These are phyloP conservation scores for Paramecium biaurelia DNA, from an alignment of 73 alveolate species.

Conservation along the genomic window DNA sequence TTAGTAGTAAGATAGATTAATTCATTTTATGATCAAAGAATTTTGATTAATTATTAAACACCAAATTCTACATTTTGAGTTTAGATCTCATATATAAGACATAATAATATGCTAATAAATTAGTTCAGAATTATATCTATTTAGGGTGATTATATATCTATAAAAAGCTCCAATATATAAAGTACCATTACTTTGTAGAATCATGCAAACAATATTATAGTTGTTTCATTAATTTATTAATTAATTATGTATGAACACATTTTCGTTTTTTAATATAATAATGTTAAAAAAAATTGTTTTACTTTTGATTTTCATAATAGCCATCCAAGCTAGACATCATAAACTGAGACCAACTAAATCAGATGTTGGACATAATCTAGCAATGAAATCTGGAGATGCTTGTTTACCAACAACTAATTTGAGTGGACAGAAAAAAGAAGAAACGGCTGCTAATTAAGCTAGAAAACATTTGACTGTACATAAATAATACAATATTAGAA, in stretches of 20 bases:
- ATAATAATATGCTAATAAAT: slow-evolving; percentile 24
- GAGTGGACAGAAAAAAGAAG: slow-evolving; percentile 15
- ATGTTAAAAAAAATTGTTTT: neutral
- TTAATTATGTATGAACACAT: neutral
- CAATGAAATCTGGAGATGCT: neutral
- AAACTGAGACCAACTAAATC: neutral
- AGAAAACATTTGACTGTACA: slow-evolving; percentile 25
- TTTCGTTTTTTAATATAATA: neutral
- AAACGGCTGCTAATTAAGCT: slow-evolving; percentile 4
- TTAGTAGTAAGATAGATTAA: too few species aligned
- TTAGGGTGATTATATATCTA: neutral
- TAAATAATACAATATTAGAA: neutral
- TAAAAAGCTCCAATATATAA: neutral
- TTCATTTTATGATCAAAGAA: too few species aligned
- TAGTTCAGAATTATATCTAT: neutral
- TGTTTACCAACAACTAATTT: slow-evolving; percentile 28
- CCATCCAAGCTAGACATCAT: neutral
- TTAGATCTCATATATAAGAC: neutral
- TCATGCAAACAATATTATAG: neutral
- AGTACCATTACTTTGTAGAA: neutral
- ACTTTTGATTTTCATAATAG: neutral
- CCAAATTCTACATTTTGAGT: neutral
- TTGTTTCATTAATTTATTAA: neutral
- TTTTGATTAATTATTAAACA: too few species aligned
- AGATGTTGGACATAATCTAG: neutral